A percentile compares a stretch with the other conserved stretches of the same genome.
These are phyloP conservation scores for Plasmodium fragile DNA, from an alignment of 169 alveolate species.

Conservation along the genomic window DNA sequence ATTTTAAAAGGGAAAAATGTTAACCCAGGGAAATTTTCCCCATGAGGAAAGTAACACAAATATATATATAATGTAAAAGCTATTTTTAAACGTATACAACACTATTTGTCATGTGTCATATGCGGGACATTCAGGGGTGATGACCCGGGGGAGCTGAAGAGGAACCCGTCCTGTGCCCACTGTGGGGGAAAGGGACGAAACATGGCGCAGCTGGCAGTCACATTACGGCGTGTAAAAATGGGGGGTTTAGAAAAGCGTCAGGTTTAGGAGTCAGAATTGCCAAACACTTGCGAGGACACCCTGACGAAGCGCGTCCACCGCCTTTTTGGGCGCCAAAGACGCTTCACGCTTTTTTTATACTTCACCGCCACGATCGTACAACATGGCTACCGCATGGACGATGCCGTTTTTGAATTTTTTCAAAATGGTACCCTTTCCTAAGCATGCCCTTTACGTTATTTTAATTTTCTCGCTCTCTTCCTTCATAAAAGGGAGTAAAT, in stretches of 20 bases:
- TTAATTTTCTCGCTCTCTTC: neutral
- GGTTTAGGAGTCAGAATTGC: neutral
- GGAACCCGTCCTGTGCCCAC: neutral
- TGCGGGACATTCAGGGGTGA: neutral
- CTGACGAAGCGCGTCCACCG: neutral
- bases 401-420: neutral
- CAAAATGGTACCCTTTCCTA: neutral
- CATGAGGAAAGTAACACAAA: neutral
- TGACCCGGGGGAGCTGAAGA: neutral
- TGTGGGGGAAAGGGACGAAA: neutral
- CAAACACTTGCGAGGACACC: neutral
- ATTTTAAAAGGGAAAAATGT: neutral
- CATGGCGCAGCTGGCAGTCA: neutral
- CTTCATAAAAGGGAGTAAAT: neutral
- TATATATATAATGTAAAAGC: neutral
- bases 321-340: neutral
- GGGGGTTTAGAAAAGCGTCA: neutral
- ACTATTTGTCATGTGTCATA: neutral
- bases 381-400: neutral
- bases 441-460: neutral
- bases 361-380: neutral
- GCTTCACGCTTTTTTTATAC: neutral
- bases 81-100: neutral
- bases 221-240: neutral
- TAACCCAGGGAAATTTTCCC: neutral